Evolutionary conservation across 805 yeast genomes (phyloP).

Genomic region (Kazachstania africana): DNA sequence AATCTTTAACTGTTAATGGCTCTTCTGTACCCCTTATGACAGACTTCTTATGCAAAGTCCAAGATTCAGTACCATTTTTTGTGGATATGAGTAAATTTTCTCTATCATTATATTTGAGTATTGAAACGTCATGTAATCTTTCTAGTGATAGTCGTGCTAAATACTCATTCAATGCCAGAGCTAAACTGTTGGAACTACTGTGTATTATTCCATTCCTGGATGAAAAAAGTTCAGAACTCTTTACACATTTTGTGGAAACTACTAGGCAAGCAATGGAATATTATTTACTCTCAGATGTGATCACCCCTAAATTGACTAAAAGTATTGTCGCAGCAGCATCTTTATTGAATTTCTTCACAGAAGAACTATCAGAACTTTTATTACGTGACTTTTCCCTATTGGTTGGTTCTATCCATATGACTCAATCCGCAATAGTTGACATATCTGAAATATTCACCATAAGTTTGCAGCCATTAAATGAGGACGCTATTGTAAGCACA

Average conservation of each 20-base stretch:
- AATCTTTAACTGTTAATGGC: slow-evolving; percentile 1
- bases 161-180: slow-evolving; percentile 16
- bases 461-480: slow-evolving; percentile 57
- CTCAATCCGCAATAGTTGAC: slow-evolving; percentile 34
- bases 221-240: slow-evolving; percentile 33
- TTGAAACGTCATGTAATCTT: slow-evolving; percentile 11
- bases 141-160: slow-evolving; percentile 12
- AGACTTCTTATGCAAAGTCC: slow-evolving; percentile 26
- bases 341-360: slow-evolving; percentile 33
- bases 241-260: slow-evolving; percentile 32
- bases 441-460: slow-evolving; percentile 50
- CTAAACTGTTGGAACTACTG: slow-evolving; percentile 28
- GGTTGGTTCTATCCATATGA: slow-evolving; percentile 43
- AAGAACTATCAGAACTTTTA: slow-evolving; percentile 25
- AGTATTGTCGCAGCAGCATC: slow-evolving; percentile 46
- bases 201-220: slow-evolving; percentile 30
- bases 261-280: slow-evolving; percentile 41
- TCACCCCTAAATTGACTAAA: slow-evolving; percentile 13
- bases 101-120: slow-evolving; percentile 8
- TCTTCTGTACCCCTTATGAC: neutral
- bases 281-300: slow-evolving; percentile 29
- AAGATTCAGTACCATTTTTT: slow-evolving; percentile 28
- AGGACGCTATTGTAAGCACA: slow-evolving; percentile 73
- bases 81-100: slow-evolving; percentile 19
- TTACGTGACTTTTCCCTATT: slow-evolving; percentile 38